Evolutionary conservation across 768 basidiomycete species (phyloP).

Genomic region (Chalciporus chontae): DNA sequence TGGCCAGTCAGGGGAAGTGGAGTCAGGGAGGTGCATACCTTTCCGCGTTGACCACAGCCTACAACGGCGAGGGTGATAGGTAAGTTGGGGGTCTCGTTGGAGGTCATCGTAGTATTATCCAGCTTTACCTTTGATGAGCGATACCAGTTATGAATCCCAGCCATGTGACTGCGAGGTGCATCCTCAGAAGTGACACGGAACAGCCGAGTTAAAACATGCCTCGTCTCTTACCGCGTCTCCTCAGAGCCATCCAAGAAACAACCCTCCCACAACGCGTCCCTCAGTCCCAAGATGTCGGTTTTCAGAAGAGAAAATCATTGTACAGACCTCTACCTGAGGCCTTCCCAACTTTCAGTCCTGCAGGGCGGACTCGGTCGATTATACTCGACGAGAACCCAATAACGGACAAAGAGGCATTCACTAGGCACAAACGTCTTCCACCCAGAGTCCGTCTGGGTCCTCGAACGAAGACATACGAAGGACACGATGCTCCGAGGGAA

Average conservation of each 20-base stretch:
- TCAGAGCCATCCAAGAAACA: constrained; percentile 37
- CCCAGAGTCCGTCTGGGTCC: constrained; percentile 40
- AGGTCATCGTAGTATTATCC: constrained; percentile 14
- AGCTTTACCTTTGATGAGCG: constrained; percentile 28
- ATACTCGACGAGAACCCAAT: constrained; percentile 62
- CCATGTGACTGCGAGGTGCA: constrained; percentile 29
- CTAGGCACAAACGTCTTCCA: constrained; percentile 54
- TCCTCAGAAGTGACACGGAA: too few species aligned
- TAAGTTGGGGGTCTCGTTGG: constrained; percentile 7
- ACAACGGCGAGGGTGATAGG: constrained; percentile 73
- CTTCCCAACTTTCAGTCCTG: constrained; percentile 42
- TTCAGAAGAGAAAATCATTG: constrained; percentile 29
- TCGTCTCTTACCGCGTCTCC: constrained; percentile 67
- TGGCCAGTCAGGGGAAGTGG: neutral
- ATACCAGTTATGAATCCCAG: constrained; percentile 27
- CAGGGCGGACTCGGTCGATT: constrained; percentile 52
- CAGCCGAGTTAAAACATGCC: constrained; percentile 44
- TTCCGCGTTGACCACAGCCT: constrained; percentile 82
- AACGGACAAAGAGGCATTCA: constrained; percentile 45
- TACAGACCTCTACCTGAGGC: constrained; percentile 34
- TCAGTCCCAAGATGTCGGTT: constrained; percentile 4
- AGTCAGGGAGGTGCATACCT: constrained; percentile 40
- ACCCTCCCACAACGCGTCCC: constrained; percentile 16
- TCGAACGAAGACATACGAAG: constrained; percentile 17
- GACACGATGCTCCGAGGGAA: constrained; percentile 42